Evolutionary conservation across 306 rosid genomes (phyloP).

Genomic region (Rosa persica): DNA sequence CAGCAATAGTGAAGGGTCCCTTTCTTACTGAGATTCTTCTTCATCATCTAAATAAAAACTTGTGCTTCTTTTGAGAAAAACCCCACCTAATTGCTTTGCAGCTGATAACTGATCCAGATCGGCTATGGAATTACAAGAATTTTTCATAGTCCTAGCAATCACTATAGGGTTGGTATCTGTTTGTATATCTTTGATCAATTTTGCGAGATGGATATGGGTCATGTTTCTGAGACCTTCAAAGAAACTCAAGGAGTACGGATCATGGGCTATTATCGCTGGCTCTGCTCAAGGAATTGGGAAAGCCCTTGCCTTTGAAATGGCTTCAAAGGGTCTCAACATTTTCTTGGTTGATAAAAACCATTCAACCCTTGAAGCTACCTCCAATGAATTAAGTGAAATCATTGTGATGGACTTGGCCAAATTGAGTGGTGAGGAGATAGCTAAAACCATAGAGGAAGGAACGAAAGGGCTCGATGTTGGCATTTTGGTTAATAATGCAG

Average conservation of each 20-base stretch:
- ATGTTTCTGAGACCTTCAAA: conserved; percentile 65
- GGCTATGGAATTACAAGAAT: conserved; percentile 16
- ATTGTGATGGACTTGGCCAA: conserved; percentile 43
- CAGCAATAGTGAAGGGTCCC: not conserved
- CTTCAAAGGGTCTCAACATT: conserved; percentile 51
- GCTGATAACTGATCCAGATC: not conserved
- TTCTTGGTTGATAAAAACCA: conserved; percentile 35
- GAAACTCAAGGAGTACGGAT: conserved; percentile 64
- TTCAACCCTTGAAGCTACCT: conserved; percentile 35
- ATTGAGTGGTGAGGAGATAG: conserved; percentile 28
- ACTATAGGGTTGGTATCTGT: conserved; percentile 42
- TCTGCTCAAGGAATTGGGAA: conserved; percentile 84
- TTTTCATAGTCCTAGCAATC: not conserved
- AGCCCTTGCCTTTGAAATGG: conserved; percentile 60
- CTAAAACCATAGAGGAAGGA: conserved; percentile 7
- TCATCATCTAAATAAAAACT: not conserved
- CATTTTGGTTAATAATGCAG: conserved; percentile 58
- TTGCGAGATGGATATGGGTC: conserved; percentile 53
- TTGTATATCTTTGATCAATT: conserved; percentile 17
- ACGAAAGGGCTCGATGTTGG: conserved; percentile 28
- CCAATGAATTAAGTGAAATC: conserved; percentile 22
- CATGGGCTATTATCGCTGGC: conserved; percentile 80
- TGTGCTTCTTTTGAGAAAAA: not conserved
- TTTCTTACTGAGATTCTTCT: not conserved
- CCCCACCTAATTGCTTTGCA: not conserved